phyloP scores from a whole-genome alignment of 495 filamentous ascomycete species.

The Aspergillus bridgeri region DNA sequence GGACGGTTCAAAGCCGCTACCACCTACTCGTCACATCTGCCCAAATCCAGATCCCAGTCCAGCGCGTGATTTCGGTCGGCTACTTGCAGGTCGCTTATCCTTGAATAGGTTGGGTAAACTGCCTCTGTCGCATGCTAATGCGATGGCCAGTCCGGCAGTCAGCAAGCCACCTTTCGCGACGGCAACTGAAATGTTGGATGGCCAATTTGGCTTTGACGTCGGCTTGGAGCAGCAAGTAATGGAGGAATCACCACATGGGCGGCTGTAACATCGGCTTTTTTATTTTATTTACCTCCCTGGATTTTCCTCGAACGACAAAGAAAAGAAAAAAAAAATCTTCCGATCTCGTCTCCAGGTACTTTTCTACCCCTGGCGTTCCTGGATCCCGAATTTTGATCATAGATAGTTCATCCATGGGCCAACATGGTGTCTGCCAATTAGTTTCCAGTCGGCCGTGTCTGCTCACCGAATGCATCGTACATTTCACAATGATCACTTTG shows the following conservation, averaged over 20 bases:
- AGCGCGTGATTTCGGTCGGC: conserved; percentile 22
- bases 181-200: not conserved
- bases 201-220: not conserved
- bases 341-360: not conserved
- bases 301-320: not conserved
- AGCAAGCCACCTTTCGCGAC: conserved; percentile 11
- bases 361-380: not conserved
- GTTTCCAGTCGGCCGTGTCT: not conserved
- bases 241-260: not conserved
- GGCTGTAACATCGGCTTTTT: not conserved
- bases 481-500: not conserved
- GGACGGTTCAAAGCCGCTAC: not conserved
- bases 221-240: not conserved
- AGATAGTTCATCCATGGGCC: not conserved
- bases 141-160: conserved; percentile 1
- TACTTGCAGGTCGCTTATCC: conserved; percentile 22
- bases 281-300: not conserved
- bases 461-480: conserved; percentile 9
- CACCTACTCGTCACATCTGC: not conserved
- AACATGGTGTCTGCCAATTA: not conserved
- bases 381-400: not conserved
- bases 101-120: conserved; percentile 1
- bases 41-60: conserved; percentile 11
- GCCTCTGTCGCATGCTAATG: not conserved
- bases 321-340: not conserved